A percentile compares a stretch with the other conserved stretches of the same genome.
phyloP scores from a whole-genome alignment of 1,284 basidiomycete genomes.

The Malassezia obtusa region DNA sequence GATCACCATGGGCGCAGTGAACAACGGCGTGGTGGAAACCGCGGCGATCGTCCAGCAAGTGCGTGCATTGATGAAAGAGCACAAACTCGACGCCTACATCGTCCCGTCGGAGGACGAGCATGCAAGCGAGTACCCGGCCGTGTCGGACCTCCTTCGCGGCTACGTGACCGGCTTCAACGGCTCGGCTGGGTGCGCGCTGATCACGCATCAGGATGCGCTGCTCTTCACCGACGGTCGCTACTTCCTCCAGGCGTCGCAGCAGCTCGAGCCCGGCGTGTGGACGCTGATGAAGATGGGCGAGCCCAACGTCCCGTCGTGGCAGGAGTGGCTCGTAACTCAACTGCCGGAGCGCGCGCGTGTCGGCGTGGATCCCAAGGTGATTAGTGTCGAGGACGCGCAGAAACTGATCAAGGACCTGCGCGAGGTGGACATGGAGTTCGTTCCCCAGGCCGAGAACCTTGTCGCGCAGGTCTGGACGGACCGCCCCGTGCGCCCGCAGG shows the following conservation, averaged over 20 bases:
- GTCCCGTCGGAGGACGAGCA: slow-evolving; percentile 55
- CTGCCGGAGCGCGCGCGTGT: slow-evolving; percentile 25
- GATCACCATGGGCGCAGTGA: slow-evolving; percentile 37
- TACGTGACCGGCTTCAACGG: slow-evolving; percentile 88
- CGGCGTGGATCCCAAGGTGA: slow-evolving; percentile 39
- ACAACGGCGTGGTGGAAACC: slow-evolving; percentile 37
- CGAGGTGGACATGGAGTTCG: slow-evolving; percentile 20
- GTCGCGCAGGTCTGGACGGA: slow-evolving; percentile 73
- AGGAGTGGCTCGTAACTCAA: slow-evolving; percentile 34
- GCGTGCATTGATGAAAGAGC: slow-evolving; percentile 29
- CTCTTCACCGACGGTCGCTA: slow-evolving; percentile 90
- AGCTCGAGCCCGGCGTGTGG: slow-evolving; percentile 77
- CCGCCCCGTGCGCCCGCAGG: slow-evolving; percentile 62
- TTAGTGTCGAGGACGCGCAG: slow-evolving; percentile 44
- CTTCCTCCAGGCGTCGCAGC: slow-evolving; percentile 79
- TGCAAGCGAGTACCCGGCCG: slow-evolving; percentile 66
- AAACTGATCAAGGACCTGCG: slow-evolving; percentile 24
- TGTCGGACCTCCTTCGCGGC: slow-evolving; percentile 63
- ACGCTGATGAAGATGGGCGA: slow-evolving; percentile 73
- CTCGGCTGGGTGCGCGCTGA: slow-evolving; percentile 71
- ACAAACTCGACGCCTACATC: slow-evolving; percentile 39
- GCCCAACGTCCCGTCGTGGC: slow-evolving; percentile 77
- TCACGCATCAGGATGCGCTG: slow-evolving; percentile 55
- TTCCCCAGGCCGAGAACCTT: slow-evolving; percentile 59
- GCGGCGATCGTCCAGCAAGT: slow-evolving; percentile 28